Evolutionary conservation across 2,329 filamentous ascomycete species (phyloP).

Genomic region (Venturia pyrina): DNA sequence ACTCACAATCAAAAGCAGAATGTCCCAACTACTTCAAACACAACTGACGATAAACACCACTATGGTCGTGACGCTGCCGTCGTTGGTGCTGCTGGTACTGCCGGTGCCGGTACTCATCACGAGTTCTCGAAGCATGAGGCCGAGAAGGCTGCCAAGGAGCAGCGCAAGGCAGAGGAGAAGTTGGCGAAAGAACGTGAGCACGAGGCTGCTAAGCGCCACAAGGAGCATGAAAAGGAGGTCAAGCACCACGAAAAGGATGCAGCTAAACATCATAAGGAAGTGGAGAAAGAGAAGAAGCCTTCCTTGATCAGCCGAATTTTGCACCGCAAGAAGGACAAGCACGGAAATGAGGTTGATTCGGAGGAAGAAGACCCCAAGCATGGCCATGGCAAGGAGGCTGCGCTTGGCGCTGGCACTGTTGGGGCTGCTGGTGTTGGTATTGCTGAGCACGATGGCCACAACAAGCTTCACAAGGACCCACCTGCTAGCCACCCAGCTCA

Average conservation of each 20-base stretch:
- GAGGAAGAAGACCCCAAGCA: conserved; percentile 11
- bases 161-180: conserved; percentile 17
- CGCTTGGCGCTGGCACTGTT: conserved; percentile 16
- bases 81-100: conserved; percentile 15
- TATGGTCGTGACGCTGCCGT: neutral
- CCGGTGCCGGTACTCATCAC: conserved; percentile 22
- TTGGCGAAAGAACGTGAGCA: conserved; percentile 22
- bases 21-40: neutral
- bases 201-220: conserved; percentile 15
- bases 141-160: conserved; percentile 22
- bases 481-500: conserved; percentile 22
- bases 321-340: conserved; percentile 31
- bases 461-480: conserved; percentile 33
- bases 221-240: conserved; percentile 19
- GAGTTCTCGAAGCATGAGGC: conserved; percentile 17
- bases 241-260: conserved; percentile 18
- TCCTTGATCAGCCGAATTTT: conserved; percentile 28
- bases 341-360: conserved; percentile 14
- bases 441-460: conserved; percentile 18
- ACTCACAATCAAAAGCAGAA: neutral
- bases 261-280: conserved; percentile 19
- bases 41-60: conserved; percentile 9
- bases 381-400: conserved; percentile 20
- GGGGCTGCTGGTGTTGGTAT: conserved; percentile 16
- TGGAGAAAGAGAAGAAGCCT: conserved; percentile 27